Percentiles rank a stretch among this genome's conserved stretches.
Evolutionary conservation across 75 land plant genomes (phyloP).

Genomic region (Pinus albicaulis): DNA sequence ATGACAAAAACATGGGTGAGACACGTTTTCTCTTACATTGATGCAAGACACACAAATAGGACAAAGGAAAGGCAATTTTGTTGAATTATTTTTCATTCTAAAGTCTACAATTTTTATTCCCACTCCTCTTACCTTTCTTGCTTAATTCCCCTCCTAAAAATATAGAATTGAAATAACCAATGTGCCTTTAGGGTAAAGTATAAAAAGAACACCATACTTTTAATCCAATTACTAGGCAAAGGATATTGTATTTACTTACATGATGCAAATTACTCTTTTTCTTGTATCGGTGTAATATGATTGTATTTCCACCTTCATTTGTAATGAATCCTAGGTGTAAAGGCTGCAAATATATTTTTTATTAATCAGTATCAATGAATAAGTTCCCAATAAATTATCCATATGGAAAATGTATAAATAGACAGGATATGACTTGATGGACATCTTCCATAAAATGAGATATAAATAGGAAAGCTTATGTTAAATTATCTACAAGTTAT

Average conservation of each 20-base stretch:
- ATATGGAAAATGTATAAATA: neutral
- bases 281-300: conserved; percentile 64
- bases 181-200: no score
- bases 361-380: neutral
- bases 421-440: conserved; percentile 54
- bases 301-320: conserved; percentile 18
- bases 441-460: conserved; percentile 85
- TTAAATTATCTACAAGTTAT: neutral
- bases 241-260: no score
- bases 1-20: no score
- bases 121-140: neutral
- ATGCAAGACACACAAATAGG: no score
- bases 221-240: no score
- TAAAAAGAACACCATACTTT: conserved; percentile 3
- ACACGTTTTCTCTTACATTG: no score
- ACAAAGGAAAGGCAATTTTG: no score
- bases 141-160: no score
- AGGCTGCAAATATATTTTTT: conserved; percentile 34
- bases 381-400: no score
- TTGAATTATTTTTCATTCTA: neutral
- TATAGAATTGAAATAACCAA: no score
- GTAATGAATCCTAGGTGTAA: conserved; percentile 86
- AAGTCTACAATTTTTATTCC: neutral
- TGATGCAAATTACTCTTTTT: conserved; percentile 41
- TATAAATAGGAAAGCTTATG: conserved; percentile 60